phyloP scores from a whole-genome alignment of 495 filamentous ascomycete species.

The Penicillium simplicissimum region DNA sequence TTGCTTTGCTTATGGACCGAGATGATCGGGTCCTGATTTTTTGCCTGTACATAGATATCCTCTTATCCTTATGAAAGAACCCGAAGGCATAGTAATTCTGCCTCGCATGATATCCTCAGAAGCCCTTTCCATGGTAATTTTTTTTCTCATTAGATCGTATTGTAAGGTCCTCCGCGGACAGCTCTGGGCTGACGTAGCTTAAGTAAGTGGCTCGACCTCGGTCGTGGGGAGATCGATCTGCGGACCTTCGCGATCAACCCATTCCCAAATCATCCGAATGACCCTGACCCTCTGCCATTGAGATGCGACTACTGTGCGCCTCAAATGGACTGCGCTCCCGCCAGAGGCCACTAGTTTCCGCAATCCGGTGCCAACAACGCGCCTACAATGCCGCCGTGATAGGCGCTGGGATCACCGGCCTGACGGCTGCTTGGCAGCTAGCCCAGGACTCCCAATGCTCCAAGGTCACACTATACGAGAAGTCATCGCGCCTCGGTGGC shows the following conservation, averaged over 20 bases:
- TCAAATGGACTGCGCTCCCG: constrained; percentile 24
- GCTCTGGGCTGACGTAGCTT: constrained; percentile 6
- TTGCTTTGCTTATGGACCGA: constrained; percentile 28
- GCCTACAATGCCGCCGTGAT: constrained; percentile 66
- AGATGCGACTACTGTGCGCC: constrained; percentile 36
- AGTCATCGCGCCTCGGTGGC: constrained; percentile 66
- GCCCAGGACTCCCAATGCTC: constrained; percentile 57
- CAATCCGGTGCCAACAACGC: constrained; percentile 22
- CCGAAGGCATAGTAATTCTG: constrained; percentile 7
- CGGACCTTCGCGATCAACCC: constrained; percentile 9
- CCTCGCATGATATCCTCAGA: not conserved
- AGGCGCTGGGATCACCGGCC: constrained; percentile 88
- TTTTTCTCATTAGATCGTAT: not conserved
- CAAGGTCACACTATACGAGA: constrained; percentile 79
- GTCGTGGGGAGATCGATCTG: not conserved
- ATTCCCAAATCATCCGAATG: constrained; percentile 5
- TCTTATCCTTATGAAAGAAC: constrained; percentile 15
- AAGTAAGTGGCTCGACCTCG: constrained; percentile 16
- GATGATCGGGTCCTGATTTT: constrained; percentile 11
- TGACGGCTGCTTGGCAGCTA: constrained; percentile 77
- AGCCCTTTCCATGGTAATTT: not conserved
- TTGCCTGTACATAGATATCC: constrained; percentile 34
- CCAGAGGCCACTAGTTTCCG: constrained; percentile 21
- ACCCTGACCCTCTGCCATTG: constrained; percentile 8
- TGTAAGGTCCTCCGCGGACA: too few relatives aligned